Evolutionary conservation across 768 basidiomycete species (phyloP).

Genomic region (Plicaturopsis crispa): DNA sequence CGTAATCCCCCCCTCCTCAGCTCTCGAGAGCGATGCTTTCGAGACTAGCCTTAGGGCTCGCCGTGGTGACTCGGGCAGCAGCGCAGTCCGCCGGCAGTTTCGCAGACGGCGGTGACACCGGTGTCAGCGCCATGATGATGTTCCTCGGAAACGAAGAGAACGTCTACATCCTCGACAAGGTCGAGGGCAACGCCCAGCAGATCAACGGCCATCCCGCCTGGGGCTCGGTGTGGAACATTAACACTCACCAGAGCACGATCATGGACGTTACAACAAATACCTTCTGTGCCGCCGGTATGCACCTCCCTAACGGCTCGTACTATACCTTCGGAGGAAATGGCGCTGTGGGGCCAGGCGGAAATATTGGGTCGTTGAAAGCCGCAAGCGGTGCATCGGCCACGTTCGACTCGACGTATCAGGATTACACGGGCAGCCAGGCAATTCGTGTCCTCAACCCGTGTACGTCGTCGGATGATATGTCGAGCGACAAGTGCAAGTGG

Average conservation of each 20-base stretch:
- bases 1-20: too few relatives aligned
- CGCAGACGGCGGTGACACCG: conserved; percentile 36
- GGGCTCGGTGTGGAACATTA: conserved; percentile 69
- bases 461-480: conserved; percentile 35
- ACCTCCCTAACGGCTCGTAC: conserved; percentile 73
- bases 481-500: conserved; percentile 54
- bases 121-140: conserved; percentile 55
- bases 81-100: conserved; percentile 35
- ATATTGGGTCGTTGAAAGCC: conserved; percentile 42
- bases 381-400: conserved; percentile 35
- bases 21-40: too few relatives aligned
- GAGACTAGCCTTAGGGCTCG: too few relatives aligned
- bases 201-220: conserved; percentile 69
- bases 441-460: conserved; percentile 85
- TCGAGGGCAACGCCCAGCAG: conserved; percentile 63
- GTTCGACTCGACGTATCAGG: conserved; percentile 63
- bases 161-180: conserved; percentile 91
- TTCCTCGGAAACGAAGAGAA: conserved; percentile 74
- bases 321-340: conserved; percentile 74
- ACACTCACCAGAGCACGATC: conserved; percentile 43
- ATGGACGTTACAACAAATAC: conserved; percentile 72
- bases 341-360: conserved; percentile 62
- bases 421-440: conserved; percentile 73
- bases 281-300: conserved; percentile 81
- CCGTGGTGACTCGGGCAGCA: conserved; percentile 19